phyloP scores from a whole-genome alignment of 1,284 basidiomycete genomes.

The Melampsora larici-populina region DNA sequence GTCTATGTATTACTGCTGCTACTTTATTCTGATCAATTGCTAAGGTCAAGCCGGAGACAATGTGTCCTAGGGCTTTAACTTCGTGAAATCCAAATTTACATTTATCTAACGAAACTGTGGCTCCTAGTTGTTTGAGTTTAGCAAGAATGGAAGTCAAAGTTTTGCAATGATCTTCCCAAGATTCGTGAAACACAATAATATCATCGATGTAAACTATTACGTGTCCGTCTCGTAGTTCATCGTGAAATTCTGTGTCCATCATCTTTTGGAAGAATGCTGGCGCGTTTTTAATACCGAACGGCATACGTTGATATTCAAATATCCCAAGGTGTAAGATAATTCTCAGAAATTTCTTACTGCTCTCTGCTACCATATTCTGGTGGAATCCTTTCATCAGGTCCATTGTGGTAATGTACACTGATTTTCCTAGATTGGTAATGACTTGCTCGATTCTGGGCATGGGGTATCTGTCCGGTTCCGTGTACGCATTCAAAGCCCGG shows the following conservation, averaged over 20 bases:
- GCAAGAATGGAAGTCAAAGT: background rate
- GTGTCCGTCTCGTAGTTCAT: too few species aligned
- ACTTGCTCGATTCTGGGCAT: too few species aligned
- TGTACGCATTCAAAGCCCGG: slow-evolving; percentile 2
- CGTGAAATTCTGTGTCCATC: too few species aligned
- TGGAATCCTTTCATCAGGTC: slow-evolving; percentile 21
- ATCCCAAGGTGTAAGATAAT: slow-evolving; percentile 4
- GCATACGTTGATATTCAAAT: too few species aligned
- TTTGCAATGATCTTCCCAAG: background rate
- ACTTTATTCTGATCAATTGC: too few species aligned
- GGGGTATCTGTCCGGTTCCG: background rate
- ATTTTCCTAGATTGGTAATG: too few species aligned
- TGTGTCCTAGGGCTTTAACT: slow-evolving; percentile 52
- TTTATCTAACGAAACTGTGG: background rate
- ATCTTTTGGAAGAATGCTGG: slow-evolving; percentile 14
- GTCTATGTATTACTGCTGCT: slow-evolving; percentile 55
- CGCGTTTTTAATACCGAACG: slow-evolving; percentile 19
- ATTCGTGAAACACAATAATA: background rate
- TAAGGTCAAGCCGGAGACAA: slow-evolving; percentile 53
- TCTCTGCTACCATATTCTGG: background rate
- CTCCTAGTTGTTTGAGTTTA: background rate
- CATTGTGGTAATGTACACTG: background rate
- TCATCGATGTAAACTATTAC: too few species aligned
- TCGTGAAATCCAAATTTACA: slow-evolving; percentile 19
- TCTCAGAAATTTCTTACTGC: too few species aligned